These are phyloP conservation scores for Ophiostoma sp. DNA, from an alignment of 2,329 filamentous ascomycete genomes.

Conservation along the genomic window DNA sequence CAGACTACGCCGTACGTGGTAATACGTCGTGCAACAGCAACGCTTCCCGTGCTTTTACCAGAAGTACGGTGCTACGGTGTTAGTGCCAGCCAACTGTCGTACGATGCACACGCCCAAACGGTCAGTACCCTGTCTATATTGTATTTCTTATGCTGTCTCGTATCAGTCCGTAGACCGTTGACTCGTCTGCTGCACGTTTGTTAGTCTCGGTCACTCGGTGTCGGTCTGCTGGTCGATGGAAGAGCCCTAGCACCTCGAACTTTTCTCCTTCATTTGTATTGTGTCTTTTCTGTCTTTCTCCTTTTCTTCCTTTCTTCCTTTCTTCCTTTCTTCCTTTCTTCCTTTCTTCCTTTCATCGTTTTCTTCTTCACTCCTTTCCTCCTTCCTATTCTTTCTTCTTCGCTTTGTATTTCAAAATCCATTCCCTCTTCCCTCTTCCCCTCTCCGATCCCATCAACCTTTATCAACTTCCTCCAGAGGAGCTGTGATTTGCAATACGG, in stretches of 20 bases:
- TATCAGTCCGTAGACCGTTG: neutral
- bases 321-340: neutral
- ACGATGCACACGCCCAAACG: neutral
- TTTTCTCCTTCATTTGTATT: too few relatives aligned
- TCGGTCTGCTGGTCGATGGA: too few relatives aligned
- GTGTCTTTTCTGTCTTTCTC: too few relatives aligned
- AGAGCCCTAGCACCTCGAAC: too few relatives aligned
- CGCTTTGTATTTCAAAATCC: neutral
- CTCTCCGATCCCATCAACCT: neutral
- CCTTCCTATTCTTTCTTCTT: neutral
- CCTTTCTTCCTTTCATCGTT: neutral
- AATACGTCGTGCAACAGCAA: too few relatives aligned
- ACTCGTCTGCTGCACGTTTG: too few relatives aligned
- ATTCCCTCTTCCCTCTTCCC: neutral
- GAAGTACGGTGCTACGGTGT: neutral
- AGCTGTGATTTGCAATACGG: conserved; percentile 3
- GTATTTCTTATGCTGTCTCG: neutral
- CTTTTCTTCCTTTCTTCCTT: too few relatives aligned
- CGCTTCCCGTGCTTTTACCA: neutral
- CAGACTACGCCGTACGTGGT: too few relatives aligned
- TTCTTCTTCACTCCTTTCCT: neutral
- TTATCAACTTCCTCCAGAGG: neutral
- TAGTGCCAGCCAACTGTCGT: neutral
- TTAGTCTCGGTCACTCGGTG: too few relatives aligned
- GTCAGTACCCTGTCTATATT: neutral